A percentile compares a stretch with the other conserved stretches of the same genome.
These are phyloP conservation scores for Hordeum marinum DNA, from an alignment of 176 grass and related monocot genomes.

Conservation along the genomic window DNA sequence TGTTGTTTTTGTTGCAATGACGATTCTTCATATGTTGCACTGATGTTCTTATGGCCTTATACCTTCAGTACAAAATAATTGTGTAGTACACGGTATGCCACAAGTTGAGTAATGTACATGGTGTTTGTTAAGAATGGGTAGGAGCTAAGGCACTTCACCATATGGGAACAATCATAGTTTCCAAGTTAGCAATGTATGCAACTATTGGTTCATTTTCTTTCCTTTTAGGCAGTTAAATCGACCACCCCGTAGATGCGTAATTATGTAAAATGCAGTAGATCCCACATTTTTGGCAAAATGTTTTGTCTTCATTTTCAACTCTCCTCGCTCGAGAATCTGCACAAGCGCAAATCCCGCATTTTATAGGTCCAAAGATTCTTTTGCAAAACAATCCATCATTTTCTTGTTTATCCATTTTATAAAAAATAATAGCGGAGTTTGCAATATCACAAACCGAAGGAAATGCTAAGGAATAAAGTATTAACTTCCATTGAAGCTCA, in stretches of 20 bases:
- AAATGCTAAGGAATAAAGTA: not conserved
- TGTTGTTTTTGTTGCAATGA: not conserved
- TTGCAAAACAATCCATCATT: too few relatives aligned
- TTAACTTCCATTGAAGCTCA: not conserved
- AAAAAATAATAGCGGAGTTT: too few relatives aligned
- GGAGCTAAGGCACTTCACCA: not conserved
- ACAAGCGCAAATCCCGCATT: too few relatives aligned
- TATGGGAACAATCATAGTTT: not conserved
- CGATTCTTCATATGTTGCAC: not conserved
- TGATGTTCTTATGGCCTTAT: not conserved
- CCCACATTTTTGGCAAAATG: not conserved
- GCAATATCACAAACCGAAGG: not conserved
- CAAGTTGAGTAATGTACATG: slow-evolving; percentile 2
- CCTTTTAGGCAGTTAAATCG: not conserved
- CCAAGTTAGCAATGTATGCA: not conserved
- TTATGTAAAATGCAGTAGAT: not conserved
- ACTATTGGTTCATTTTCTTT: not conserved
- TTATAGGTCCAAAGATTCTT: too few relatives aligned
- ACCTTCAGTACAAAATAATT: not conserved
- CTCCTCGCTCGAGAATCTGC: too few relatives aligned
- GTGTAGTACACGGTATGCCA: slow-evolving; percentile 4
- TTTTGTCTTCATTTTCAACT: too few relatives aligned
- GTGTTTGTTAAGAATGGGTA: not conserved
- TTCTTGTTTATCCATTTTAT: too few relatives aligned
- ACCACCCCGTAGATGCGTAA: not conserved